phyloP scores from a whole-genome alignment of 2,329 filamentous ascomycete species.

The Claviceps arundinis region DNA sequence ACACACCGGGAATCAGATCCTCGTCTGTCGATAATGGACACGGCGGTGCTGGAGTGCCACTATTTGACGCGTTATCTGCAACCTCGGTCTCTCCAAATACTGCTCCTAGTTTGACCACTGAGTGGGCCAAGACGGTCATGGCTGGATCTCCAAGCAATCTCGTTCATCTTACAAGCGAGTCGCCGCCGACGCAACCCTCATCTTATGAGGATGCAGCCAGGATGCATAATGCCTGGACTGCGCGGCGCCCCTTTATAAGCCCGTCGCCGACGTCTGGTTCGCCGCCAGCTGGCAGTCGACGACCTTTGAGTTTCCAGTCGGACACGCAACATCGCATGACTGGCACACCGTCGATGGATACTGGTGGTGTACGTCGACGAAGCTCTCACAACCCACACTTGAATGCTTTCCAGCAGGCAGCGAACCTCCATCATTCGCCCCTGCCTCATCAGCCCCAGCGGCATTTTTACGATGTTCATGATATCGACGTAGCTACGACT shows the following conservation, averaged over 20 bases:
- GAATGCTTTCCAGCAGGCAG: constrained; percentile 26
- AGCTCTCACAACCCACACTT: constrained; percentile 40
- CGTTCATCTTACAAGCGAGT: constrained; percentile 37
- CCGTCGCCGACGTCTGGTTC: constrained; percentile 31
- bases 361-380: constrained; percentile 25
- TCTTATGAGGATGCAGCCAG: constrained; percentile 36
- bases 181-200: constrained; percentile 38
- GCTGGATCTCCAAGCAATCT: constrained; percentile 40
- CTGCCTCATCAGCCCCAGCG: constrained; percentile 63
- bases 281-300: constrained; percentile 22
- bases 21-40: constrained; percentile 29
- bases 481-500: constrained; percentile 57
- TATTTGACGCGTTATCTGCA: constrained; percentile 34
- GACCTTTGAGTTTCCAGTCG: constrained; percentile 43
- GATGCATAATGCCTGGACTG: constrained; percentile 30
- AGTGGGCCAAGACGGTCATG: constrained; percentile 29
- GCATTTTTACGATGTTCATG: constrained; percentile 64
- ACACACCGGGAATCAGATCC: constrained; percentile 34
- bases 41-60: constrained; percentile 27
- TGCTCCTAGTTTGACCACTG: constrained; percentile 31
- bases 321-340: constrained; percentile 30
- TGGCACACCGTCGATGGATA: constrained; percentile 25
- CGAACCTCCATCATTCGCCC: constrained; percentile 39
- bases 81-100: constrained; percentile 36
- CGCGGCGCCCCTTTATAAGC: constrained; percentile 30